These are phyloP conservation scores for Penicillium fuscoglaucum DNA, from an alignment of 2,329 filamentous ascomycete genomes.

Conservation along the genomic window DNA sequence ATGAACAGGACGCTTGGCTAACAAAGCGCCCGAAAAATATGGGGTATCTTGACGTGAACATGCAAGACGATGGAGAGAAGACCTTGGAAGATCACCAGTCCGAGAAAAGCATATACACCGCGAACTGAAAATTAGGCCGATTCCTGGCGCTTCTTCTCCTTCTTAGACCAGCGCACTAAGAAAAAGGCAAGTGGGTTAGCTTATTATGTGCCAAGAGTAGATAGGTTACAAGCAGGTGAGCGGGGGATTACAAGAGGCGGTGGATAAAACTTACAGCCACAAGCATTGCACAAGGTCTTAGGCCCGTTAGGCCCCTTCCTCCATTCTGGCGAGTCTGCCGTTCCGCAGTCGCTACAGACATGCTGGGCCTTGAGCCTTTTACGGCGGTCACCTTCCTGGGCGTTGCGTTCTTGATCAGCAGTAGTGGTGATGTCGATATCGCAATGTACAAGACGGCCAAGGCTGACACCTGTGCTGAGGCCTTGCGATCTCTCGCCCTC, in stretches of 20 bases:
- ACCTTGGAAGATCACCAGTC: neutral
- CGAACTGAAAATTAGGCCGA: slow-evolving; percentile 14
- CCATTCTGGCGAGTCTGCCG: slow-evolving; percentile 92
- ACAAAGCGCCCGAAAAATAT: neutral
- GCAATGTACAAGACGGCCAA: slow-evolving; percentile 77
- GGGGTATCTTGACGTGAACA: slow-evolving; percentile 18
- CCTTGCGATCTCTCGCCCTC: slow-evolving; percentile 86
- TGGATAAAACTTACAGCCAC: slow-evolving; percentile 63
- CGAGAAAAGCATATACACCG: slow-evolving; percentile 5
- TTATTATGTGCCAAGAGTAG: neutral
- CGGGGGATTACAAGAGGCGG: neutral
- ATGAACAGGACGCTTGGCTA: neutral
- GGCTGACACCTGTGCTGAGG: slow-evolving; percentile 81
- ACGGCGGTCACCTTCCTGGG: slow-evolving; percentile 67
- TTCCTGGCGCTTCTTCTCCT: slow-evolving; percentile 69
- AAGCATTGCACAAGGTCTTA: slow-evolving; percentile 95
- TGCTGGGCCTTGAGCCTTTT: slow-evolving; percentile 93
- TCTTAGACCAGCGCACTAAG: slow-evolving; percentile 61
- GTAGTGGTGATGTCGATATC: slow-evolving; percentile 82
- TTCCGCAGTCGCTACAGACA: slow-evolving; percentile 94
- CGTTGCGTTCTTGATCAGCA: slow-evolving; percentile 62
- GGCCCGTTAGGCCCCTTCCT: slow-evolving; percentile 88
- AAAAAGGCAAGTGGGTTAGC: neutral
- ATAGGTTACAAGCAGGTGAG: neutral
- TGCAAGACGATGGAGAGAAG: slow-evolving; percentile 9